Base-by-base conservation (phyloP, 371 early-diverging fungal genomes). In the Mucor irregularis region DNA sequence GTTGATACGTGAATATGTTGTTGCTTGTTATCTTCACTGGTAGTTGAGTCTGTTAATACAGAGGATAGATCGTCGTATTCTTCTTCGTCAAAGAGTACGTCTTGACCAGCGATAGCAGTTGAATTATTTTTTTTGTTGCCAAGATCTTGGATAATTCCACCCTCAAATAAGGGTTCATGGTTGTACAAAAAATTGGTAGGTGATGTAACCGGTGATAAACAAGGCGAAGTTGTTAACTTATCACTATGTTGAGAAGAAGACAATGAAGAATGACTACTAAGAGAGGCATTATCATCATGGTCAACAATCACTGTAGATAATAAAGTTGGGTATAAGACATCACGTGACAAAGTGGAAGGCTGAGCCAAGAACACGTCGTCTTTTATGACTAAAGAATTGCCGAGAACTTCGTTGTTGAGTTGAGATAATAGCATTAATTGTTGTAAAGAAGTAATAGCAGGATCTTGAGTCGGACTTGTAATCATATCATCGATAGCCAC, bases 161-260 rank as follows among this genome's bases (percentile, higher is more conserved):
- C 66, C 43, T 68, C 69, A 61, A 68, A 68, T 30, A 68, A 49
- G 19, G 69, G 69, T 11, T 68, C 69, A 58, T 68, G 61, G 39
- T 68, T 64, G 37, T 64, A 61, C 47, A 68, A 45, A 33, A 68
- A 61, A 31, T 60, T 56, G 1, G 69, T 64, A 19, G 69, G 69
- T 5, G 61, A 64, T 10, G 61, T 66, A 8, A 66, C 66, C 22
- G 66, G 66, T 30, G 66, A 61, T 21, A 66, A 37, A 17, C 50
- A 50, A 24, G 56, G 61, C 8, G 60, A 56, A 19, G 52, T 34
- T 8, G 40, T 31, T 21, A 38, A 29, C 30, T 50, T 49, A 28
- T 42, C 49, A 11, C 43, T 49, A 16, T 61, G 62, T 42, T 62
- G 56, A 29, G 53, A 62, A 14, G 62, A 62, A 16, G 52, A 52